phyloP scores from a whole-genome alignment of 768 basidiomycete genomes.

The Dentipellis sp. region DNA sequence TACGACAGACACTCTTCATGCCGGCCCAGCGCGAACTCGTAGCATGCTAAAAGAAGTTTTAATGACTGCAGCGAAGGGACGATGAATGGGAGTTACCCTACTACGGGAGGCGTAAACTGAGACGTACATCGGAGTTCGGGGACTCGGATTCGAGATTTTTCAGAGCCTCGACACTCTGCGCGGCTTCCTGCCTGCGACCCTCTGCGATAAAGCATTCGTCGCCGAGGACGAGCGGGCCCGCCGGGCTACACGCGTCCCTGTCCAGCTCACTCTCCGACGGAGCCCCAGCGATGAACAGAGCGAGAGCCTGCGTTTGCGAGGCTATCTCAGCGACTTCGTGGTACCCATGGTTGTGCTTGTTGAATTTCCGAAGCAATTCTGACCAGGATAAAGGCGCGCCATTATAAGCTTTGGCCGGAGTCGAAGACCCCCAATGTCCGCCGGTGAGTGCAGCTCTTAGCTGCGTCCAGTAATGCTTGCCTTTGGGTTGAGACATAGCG shows the following conservation, averaged over 20 bases:
- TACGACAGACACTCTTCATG: conserved; percentile 55
- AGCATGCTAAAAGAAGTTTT: conserved; percentile 64
- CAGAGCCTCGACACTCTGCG: conserved; percentile 4
- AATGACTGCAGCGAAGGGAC: conserved; percentile 39
- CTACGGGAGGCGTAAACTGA: background rate
- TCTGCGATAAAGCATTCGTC: conserved; percentile 5
- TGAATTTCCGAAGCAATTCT: conserved; percentile 77
- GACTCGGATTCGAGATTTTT: conserved; percentile 9
- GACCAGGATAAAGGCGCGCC: conserved; percentile 56
- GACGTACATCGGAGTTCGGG: conserved; percentile 37
- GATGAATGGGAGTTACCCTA: conserved; percentile 7
- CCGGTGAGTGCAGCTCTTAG: conserved; percentile 61
- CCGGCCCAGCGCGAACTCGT: conserved; percentile 66
- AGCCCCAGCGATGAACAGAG: conserved; percentile 32
- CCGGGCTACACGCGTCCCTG: conserved; percentile 42
- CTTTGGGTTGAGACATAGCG: conserved; percentile 44
- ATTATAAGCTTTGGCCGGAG: conserved; percentile 52
- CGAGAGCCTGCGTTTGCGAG: conserved; percentile 55
- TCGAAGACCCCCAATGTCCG: conserved; percentile 58
- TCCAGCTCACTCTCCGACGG: conserved; percentile 38
- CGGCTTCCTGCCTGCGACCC: conserved; percentile 8
- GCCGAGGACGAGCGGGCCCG: conserved; percentile 8
- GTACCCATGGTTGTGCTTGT: conserved; percentile 68
- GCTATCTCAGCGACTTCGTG: conserved; percentile 56
- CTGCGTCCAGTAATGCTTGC: conserved; percentile 72